These are phyloP conservation scores for Blastobotrys ciferrii DNA, from an alignment of 1,139 yeast species.

Conservation along the genomic window DNA sequence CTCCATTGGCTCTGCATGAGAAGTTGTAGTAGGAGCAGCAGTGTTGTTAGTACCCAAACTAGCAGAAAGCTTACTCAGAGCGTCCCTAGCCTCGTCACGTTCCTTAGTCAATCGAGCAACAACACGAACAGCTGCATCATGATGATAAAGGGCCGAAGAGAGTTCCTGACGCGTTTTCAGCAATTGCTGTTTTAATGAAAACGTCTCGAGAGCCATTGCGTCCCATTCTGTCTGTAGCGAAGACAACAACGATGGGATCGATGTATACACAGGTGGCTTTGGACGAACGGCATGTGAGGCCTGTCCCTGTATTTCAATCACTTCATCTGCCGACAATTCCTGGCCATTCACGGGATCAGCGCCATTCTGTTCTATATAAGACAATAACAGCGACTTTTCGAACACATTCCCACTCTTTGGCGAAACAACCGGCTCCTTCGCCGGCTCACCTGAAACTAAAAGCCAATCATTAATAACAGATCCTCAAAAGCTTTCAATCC, in stretches of 20 bases:
- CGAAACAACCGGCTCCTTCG: conserved; percentile 71
- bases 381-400: conserved; percentile 59
- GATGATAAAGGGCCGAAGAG: conserved; percentile 73
- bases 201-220: conserved; percentile 76
- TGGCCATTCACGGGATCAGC: conserved; percentile 76
- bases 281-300: conserved; percentile 36
- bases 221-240: conserved; percentile 90
- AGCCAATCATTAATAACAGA: background rate
- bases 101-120: conserved; percentile 73
- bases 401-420: conserved; percentile 49
- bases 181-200: conserved; percentile 70
- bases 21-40: conserved; percentile 4
- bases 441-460: conserved; percentile 63
- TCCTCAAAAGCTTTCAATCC: background rate
- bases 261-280: conserved; percentile 52
- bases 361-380: conserved; percentile 62
- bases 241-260: conserved; percentile 75
- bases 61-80: conserved; percentile 48
- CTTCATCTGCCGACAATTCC: conserved; percentile 56
- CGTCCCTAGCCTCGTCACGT: conserved; percentile 66
- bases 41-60: conserved; percentile 26
- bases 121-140: conserved; percentile 88
- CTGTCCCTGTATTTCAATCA: conserved; percentile 44
- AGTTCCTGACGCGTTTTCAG: conserved; percentile 66
- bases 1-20: conserved; percentile 15